These are phyloP conservation scores for Hyaloraphidium curvatum DNA, from an alignment of 192 early-diverging fungal species.

Conservation along the genomic window DNA sequence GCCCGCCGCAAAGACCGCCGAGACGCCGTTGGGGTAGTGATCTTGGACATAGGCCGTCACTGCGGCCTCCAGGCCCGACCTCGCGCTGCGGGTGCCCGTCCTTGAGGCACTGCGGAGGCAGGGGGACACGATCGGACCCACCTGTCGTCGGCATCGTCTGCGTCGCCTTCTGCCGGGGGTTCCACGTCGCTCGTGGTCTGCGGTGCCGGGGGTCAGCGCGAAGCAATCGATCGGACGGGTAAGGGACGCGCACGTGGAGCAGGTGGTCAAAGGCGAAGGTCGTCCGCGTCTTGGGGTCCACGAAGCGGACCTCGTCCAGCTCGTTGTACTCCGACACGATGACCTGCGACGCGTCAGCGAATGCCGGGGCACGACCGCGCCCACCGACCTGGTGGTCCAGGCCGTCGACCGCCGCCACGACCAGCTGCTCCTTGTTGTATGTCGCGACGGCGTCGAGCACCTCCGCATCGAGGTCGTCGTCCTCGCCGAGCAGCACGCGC, in stretches of 20 bases:
- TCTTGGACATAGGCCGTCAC: constrained; percentile 41
- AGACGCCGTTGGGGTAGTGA: constrained; percentile 60
- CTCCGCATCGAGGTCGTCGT: constrained; percentile 45
- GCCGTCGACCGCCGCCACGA: constrained; percentile 47
- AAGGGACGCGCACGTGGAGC: constrained; percentile 24
- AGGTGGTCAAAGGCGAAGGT: constrained; percentile 68
- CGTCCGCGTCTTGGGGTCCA: constrained; percentile 51
- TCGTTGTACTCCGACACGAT: constrained; percentile 57
- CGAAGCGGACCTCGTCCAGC: constrained; percentile 39
- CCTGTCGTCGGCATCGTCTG: too few relatives aligned
- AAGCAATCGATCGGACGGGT: constrained; percentile 15
- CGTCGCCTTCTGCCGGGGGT: constrained; percentile 13
- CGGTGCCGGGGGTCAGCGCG: background rate
- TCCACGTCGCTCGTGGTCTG: constrained; percentile 24
- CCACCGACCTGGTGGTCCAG: constrained; percentile 34
- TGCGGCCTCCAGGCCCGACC: constrained; percentile 40
- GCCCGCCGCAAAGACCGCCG: constrained; percentile 42
- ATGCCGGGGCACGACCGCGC: background rate
- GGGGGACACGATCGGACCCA: too few relatives aligned
- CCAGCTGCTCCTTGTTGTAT: constrained; percentile 70
- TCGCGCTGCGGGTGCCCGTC: too few relatives aligned
- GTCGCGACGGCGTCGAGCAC: constrained; percentile 48
- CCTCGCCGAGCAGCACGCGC: constrained; percentile 61
- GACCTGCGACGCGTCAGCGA: too few relatives aligned
- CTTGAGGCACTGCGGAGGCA: too few relatives aligned